Percentiles rank a stretch among this genome's conserved stretches.
Conservation (phyloP, 768 basidiomycete genomes). For the Tylopilus balloui region DNA sequence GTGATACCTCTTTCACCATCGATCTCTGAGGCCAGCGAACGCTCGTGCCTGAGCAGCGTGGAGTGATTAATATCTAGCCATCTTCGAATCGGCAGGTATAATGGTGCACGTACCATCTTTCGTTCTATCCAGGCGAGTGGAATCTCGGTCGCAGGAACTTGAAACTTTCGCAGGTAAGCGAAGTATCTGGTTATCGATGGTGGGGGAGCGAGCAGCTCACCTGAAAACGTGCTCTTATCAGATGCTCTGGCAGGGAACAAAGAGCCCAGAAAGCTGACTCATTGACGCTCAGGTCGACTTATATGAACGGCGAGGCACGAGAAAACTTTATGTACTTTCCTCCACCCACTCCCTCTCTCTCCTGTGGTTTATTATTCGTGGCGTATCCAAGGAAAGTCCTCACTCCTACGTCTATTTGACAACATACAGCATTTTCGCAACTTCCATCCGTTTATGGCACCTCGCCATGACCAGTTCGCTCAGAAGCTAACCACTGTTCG, state of each 20-base stretch:
- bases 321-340: background rate
- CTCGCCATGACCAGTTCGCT: background rate
- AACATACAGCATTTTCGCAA: background rate
- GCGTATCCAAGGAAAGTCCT: background rate
- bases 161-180: conserved; percentile 6
- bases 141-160: too few species aligned
- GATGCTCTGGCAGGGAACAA: background rate
- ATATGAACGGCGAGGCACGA: too few species aligned
- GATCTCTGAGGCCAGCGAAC: background rate
- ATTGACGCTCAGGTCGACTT: background rate
- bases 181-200: conserved; percentile 3
- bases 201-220: background rate
- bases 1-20: background rate
- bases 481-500: background rate
- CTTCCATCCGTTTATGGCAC: background rate
- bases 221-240: background rate
- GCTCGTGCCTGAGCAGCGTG: background rate
- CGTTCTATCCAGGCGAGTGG: background rate
- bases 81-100: background rate
- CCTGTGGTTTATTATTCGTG: too few species aligned
- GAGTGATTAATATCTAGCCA: background rate
- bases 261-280: background rate
- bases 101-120: background rate
- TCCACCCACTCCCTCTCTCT: too few species aligned
- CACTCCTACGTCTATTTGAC: background rate